Evolutionary conservation across 768 basidiomycete species (phyloP).

Genomic region (Rhizopogon sp.): DNA sequence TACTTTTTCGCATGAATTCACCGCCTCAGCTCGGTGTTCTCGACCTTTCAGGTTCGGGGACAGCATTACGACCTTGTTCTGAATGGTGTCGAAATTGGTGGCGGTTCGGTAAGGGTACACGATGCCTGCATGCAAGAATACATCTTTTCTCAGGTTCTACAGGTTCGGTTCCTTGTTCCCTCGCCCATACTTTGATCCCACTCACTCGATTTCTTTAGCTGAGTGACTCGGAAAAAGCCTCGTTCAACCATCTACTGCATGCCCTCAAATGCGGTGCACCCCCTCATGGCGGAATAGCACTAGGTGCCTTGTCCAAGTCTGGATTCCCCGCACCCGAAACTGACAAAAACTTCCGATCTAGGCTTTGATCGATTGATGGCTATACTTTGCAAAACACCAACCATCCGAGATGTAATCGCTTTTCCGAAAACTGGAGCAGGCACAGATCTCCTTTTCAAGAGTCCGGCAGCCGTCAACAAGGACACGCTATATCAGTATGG

Average conservation of each 20-base stretch:
- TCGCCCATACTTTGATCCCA: neutral
- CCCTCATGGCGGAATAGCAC: conserved; percentile 91
- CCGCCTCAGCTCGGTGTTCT: conserved; percentile 1
- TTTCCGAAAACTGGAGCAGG: conserved; percentile 90
- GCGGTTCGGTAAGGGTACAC: conserved; percentile 90
- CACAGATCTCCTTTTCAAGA: conserved; percentile 83
- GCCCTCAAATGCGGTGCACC: conserved; percentile 89
- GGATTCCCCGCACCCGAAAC: conserved; percentile 8
- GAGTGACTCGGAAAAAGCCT: conserved; percentile 59
- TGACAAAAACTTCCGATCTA: conserved; percentile 25
- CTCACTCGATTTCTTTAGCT: conserved; percentile 45
- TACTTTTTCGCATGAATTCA: neutral
- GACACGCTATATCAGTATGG: conserved; percentile 62
- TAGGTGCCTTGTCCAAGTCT: conserved; percentile 49
- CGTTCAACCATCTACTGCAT: conserved; percentile 82
- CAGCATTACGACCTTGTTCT: conserved; percentile 96
- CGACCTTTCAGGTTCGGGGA: conserved; percentile 66
- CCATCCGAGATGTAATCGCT: conserved; percentile 94
- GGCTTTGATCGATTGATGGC: conserved; percentile 93
- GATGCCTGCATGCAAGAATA: conserved; percentile 84
- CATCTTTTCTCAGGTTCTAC: conserved; percentile 69
- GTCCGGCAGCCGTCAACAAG: conserved; percentile 59
- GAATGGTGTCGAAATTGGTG: conserved; percentile 91
- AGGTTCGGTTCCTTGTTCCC: conserved; percentile 43
- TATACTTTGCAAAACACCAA: conserved; percentile 80